Evolutionary conservation across 2,329 filamentous ascomycete genomes (phyloP).

Genomic region (Aschersonia sp.): DNA sequence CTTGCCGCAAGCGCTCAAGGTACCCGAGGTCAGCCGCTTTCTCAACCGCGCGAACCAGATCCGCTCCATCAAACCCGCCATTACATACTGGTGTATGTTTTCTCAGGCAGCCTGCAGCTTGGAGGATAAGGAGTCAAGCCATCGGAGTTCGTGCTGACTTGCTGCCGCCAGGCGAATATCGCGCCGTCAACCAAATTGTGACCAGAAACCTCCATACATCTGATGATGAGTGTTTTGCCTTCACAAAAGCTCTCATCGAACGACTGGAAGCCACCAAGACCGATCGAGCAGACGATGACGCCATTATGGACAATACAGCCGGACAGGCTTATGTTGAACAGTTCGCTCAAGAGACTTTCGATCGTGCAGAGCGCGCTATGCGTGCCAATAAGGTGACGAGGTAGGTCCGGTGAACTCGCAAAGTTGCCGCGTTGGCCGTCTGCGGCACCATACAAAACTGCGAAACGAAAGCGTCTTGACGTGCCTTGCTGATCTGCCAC

Average conservation of each 20-base stretch:
- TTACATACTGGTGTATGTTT: constrained; percentile 85
- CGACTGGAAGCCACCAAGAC: constrained; percentile 54
- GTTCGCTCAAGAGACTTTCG: constrained; percentile 80
- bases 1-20: constrained; percentile 41
- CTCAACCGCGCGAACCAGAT: constrained; percentile 73
- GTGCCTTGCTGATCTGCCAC: neutral
- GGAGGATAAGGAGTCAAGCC: neutral
- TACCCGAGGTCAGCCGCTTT: constrained; percentile 73
- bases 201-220: constrained; percentile 61
- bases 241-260: constrained; percentile 78
- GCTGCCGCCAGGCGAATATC: constrained; percentile 57
- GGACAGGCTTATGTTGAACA: constrained; percentile 89
- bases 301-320: constrained; percentile 69
- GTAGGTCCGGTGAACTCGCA: constrained; percentile 23
- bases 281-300: constrained; percentile 63
- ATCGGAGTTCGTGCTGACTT: neutral
- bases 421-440: too few relatives aligned
- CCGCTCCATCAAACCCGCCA: constrained; percentile 68
- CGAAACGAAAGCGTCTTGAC: neutral
- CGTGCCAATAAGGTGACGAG: constrained; percentile 70
- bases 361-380: constrained; percentile 69
- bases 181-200: constrained; percentile 85
- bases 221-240: constrained; percentile 65
- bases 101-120: neutral
- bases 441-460: too few relatives aligned